Conservation (phyloP, 2,329 filamentous ascomycete species). For the Cordyceps cicadae region DNA sequence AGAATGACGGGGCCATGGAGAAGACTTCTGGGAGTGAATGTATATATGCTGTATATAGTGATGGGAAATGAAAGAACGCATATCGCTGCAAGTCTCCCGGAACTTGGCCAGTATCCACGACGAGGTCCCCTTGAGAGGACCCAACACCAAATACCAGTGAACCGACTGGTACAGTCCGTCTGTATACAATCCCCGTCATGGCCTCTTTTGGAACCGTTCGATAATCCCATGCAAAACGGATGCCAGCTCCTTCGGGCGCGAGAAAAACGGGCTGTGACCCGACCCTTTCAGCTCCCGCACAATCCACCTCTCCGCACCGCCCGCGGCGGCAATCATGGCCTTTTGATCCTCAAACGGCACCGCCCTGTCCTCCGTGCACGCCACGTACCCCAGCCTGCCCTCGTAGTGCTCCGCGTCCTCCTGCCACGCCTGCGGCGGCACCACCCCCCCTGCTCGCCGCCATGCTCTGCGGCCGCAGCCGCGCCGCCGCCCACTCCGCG, state of each 20-base stretch:
- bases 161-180: too few relatives aligned
- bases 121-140: not conserved
- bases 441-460: not conserved
- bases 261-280: constrained; percentile 6
- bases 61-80: not conserved
- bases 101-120: not conserved
- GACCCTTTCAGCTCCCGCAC: not conserved
- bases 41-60: not conserved
- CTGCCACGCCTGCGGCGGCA: constrained; percentile 5
- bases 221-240: not conserved
- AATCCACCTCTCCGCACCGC: not conserved
- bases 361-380: not conserved
- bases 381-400: not conserved
- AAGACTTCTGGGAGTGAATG: not conserved
- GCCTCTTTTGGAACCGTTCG: not conserved
- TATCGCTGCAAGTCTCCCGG: not conserved
- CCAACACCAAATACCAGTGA: not conserved
- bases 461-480: not conserved
- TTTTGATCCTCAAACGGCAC: not conserved
- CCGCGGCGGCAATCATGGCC: not conserved
- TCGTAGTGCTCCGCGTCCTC: not conserved
- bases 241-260: not conserved
- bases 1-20: not conserved
- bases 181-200: not conserved
- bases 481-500: not conserved